A percentile compares a stretch with the other conserved stretches of the same genome.
These are phyloP conservation scores for Bipolaris sorokiniana DNA, from an alignment of 2,329 filamentous ascomycete genomes.

Conservation along the genomic window DNA sequence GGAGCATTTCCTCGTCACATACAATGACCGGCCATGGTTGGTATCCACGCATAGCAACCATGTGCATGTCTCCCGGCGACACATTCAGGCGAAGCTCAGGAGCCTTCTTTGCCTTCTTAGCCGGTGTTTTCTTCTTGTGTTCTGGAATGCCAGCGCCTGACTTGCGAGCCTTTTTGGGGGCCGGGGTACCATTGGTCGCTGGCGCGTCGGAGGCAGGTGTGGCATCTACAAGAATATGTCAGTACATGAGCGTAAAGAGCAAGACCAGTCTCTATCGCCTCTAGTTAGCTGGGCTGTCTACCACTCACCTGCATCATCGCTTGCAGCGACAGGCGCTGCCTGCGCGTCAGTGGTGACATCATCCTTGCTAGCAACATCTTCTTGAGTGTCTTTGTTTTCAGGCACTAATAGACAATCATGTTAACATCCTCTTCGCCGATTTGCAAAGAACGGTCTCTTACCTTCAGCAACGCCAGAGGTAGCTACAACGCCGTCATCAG, in stretches of 20 bases:
- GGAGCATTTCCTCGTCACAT: conserved; percentile 93
- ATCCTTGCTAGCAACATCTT: conserved; percentile 24
- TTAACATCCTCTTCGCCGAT: conserved; percentile 22
- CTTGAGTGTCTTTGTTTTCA: conserved; percentile 25
- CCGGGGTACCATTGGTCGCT: conserved; percentile 59
- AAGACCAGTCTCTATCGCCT: conserved; percentile 1
- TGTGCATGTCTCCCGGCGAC: conserved; percentile 88
- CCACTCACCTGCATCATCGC: conserved; percentile 36
- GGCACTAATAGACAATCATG: conserved; percentile 27
- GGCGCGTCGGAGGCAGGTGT: conserved; percentile 45
- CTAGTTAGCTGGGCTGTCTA: not conserved
- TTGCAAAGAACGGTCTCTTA: conserved; percentile 23
- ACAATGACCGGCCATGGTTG: conserved; percentile 94
- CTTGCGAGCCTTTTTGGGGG: conserved; percentile 65
- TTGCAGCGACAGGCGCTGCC: conserved; percentile 26
- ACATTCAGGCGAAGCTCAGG: conserved; percentile 72
- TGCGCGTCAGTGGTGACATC: conserved; percentile 37
- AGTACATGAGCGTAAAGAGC: conserved; percentile 14
- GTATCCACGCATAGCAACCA: conserved; percentile 92
- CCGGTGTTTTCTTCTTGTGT: conserved; percentile 72
- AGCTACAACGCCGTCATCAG: conserved; percentile 37
- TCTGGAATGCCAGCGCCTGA: conserved; percentile 69
- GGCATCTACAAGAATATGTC: conserved; percentile 34
- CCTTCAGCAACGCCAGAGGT: conserved; percentile 39
- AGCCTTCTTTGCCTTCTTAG: conserved; percentile 84